phyloP scores from a whole-genome alignment of 2,329 filamentous ascomycete genomes.

The Cadophora luteo-olivacea region DNA sequence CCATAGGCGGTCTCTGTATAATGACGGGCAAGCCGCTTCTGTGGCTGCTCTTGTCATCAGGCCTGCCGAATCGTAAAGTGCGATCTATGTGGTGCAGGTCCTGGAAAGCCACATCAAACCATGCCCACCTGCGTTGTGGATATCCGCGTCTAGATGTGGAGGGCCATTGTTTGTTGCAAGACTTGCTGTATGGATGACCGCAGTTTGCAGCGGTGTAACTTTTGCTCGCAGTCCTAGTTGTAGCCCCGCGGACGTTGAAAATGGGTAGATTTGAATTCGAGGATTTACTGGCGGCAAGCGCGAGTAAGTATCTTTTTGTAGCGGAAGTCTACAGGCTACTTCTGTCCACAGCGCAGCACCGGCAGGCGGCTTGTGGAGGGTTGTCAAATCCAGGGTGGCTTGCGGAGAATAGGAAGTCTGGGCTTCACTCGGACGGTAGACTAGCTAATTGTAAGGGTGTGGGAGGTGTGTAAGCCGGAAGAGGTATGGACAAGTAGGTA shows the following conservation, averaged over 20 bases:
- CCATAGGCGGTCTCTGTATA: slow-evolving; percentile 4
- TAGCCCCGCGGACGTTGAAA: neutral
- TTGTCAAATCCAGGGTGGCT: neutral
- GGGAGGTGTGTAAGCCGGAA: neutral
- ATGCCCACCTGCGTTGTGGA: neutral
- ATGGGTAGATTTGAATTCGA: neutral
- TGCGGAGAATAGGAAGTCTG: slow-evolving; percentile 10
- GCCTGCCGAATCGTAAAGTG: slow-evolving; percentile 7
- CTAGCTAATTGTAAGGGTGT: neutral
- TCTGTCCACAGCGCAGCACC: neutral
- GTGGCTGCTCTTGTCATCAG: slow-evolving; percentile 8
- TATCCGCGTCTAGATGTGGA: neutral
- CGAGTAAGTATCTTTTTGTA: slow-evolving; percentile 16
- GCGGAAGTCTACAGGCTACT: neutral
- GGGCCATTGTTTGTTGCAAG: neutral
- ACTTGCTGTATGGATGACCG: neutral
- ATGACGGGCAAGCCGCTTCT: neutral
- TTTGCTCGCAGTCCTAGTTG: neutral
- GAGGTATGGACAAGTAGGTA: slow-evolving; percentile 1
- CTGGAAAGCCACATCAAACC: slow-evolving; percentile 2
- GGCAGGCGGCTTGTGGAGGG: neutral
- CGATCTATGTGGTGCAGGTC: slow-evolving; percentile 3
- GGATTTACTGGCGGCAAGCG: slow-evolving; percentile 21
- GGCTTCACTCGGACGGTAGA: slow-evolving; percentile 3
- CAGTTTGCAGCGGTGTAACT: slow-evolving; percentile 11